Base-by-base conservation (phyloP, 2,329 filamentous ascomycete species). In the Claviceps arundinis region DNA sequence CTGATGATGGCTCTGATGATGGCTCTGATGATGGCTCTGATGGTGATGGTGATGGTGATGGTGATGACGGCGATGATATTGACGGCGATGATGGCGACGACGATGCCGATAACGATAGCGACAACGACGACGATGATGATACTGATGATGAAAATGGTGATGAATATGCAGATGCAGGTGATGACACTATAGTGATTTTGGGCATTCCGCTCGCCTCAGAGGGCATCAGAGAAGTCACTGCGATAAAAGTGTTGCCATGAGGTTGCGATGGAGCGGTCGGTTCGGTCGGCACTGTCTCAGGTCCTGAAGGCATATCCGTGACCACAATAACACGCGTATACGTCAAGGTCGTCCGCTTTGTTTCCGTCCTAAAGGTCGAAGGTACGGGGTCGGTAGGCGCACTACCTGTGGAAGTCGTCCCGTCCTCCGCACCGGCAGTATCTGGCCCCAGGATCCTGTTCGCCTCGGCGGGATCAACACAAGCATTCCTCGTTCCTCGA, bases 401-500 rank as follows among this genome's bases (percentile, higher is more conserved):
- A 6, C 51, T 37, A 14, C 50, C 52, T 16, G 52, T 48, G 17
- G 44, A 53, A 19, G 52, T 53, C 26, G 47, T 43, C 30, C 30
- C 30, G 11, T 45, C 55, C 49, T 44, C 52, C 9, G 9, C 30
- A 11, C 30, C 30, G 30, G 30, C 9, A 1, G 51, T 55, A n/a
- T 44, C 54, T 26, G 50, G 56, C 7, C 71, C 73, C 3, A 81
- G 63, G 7, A 77, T 64, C 4, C 58, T 61, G 43, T 65, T 59
- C 0, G 75, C 78, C 2, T 64, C 62, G 2, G 60, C 59, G 9
- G 63, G 58, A 48, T 73, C 64, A 30, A 67, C 65, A 55, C 79
- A 82, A 2, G 68, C 70, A 24, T 82, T 65, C 50, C 67, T 61
- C 9, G 78, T 74, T 3, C 76, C 78, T 0, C 59, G 58, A 0